Conservation (phyloP, 2,329 filamentous ascomycete genomes). For the Teratosphaeria gauchensis region DNA sequence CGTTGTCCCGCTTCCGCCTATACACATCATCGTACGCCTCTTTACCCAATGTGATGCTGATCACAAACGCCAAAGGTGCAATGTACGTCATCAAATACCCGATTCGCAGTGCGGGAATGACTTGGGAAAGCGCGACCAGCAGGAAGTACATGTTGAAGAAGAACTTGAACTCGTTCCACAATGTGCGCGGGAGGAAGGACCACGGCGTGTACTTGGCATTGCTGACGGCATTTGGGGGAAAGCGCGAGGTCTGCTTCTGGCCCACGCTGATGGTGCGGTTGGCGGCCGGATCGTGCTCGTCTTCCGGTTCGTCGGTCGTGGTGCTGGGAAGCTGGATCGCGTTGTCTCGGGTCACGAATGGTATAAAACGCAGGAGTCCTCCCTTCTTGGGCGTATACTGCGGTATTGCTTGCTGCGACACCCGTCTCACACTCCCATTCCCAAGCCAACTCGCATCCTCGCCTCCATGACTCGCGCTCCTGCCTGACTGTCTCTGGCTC, state of each 20-base stretch:
- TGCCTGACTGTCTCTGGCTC: constrained; percentile 26
- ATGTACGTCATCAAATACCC: constrained; percentile 94
- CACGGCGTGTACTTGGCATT: constrained; percentile 96
- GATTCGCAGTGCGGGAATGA: constrained; percentile 79
- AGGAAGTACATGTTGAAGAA: constrained; percentile 99
- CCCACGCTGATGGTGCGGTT: constrained; percentile 71
- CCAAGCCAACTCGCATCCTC: not conserved
- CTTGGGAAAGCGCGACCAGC: constrained; percentile 86
- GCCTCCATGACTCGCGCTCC: not conserved
- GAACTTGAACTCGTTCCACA: constrained; percentile 99
- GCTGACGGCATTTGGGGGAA: constrained; percentile 83
- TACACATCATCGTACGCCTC: constrained; percentile 92
- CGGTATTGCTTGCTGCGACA: constrained; percentile 29
- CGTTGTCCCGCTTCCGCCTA: constrained; percentile 73
- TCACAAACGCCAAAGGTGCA: constrained; percentile 81
- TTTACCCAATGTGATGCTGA: constrained; percentile 86
- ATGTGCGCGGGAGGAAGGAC: constrained; percentile 84
- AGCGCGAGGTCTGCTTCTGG: constrained; percentile 60
- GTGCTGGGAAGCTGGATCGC: constrained; percentile 18
- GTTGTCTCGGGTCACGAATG: constrained; percentile 12
- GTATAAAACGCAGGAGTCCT: constrained; percentile 18
- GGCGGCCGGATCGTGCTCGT: constrained; percentile 50
- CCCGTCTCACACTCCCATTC: not conserved
- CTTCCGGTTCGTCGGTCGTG: constrained; percentile 28
- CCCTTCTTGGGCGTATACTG: constrained; percentile 8